Conservation (phyloP, 2,329 filamentous ascomycete species). For the Incumbomyces lentus region DNA sequence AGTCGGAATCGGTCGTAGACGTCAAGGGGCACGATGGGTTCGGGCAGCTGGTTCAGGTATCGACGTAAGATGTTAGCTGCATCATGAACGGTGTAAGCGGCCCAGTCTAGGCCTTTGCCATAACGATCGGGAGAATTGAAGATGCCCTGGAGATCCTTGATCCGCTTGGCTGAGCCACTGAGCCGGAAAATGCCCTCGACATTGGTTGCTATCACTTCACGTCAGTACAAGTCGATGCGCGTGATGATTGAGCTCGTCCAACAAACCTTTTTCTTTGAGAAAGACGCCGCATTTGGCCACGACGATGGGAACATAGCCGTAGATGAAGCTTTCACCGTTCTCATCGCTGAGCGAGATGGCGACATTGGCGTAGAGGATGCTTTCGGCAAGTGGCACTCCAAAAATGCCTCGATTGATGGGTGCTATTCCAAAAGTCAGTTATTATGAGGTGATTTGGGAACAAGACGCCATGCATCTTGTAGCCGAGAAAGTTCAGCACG, state of each 20-base stretch:
- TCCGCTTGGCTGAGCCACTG: slow-evolving; percentile 91
- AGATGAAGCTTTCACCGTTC: slow-evolving; percentile 89
- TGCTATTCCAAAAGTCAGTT: slow-evolving; percentile 12
- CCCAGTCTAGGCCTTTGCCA: slow-evolving; percentile 93
- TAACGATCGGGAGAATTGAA: slow-evolving; percentile 95
- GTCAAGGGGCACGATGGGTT: slow-evolving; percentile 89
- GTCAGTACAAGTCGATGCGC: slow-evolving; percentile 23
- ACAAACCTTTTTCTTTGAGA: slow-evolving; percentile 89
- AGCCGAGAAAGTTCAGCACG: slow-evolving; percentile 14
- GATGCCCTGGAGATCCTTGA: slow-evolving; percentile 84
- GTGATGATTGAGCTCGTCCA: neutral
- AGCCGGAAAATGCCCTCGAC: slow-evolving; percentile 95
- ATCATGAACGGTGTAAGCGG: slow-evolving; percentile 95
- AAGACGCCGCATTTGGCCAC: slow-evolving; percentile 97
- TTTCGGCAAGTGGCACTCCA: slow-evolving; percentile 82
- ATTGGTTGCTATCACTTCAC: slow-evolving; percentile 59
- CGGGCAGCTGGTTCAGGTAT: slow-evolving; percentile 91
- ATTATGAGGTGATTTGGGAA: too few relatives aligned
- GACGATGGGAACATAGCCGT: slow-evolving; percentile 96
- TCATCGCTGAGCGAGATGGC: slow-evolving; percentile 93
- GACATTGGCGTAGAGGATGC: slow-evolving; percentile 95
- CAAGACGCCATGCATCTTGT: neutral
- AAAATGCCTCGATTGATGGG: slow-evolving; percentile 58
- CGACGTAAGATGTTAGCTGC: slow-evolving; percentile 90
- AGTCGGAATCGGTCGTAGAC: slow-evolving; percentile 87